Percentiles rank a stretch among this genome's conserved stretches.
phyloP scores from a whole-genome alignment of 2,329 filamentous ascomycete genomes.

The Trichoderma sp. region DNA sequence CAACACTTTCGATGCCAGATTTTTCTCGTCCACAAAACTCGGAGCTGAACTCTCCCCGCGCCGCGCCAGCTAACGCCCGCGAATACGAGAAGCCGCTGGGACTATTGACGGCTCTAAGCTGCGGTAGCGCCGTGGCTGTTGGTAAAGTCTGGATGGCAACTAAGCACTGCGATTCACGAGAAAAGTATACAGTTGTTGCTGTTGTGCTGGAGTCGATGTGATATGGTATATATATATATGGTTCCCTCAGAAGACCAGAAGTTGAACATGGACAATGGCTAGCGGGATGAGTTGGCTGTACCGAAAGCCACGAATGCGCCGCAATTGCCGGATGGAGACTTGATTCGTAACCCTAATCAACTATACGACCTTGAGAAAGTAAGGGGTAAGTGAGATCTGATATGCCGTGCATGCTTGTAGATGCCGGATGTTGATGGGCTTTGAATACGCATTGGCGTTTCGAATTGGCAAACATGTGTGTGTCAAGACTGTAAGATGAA shows the following conservation, averaged over 20 bases:
- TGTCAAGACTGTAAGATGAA: neutral
- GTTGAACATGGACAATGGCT: neutral
- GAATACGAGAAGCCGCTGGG: slow-evolving; percentile 15
- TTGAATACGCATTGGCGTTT: neutral
- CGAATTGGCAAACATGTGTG: neutral
- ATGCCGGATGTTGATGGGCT: neutral
- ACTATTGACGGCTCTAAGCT: slow-evolving; percentile 7
- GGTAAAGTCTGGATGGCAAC: neutral
- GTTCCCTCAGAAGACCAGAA: neutral
- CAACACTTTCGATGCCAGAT: neutral
- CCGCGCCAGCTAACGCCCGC: slow-evolving; percentile 2
- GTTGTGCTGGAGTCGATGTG: neutral
- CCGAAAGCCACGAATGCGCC: neutral
- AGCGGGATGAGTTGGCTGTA: neutral
- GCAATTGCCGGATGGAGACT: neutral
- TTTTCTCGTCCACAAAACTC: neutral
- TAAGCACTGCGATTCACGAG: neutral
- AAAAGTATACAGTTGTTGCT: neutral
- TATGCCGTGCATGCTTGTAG: neutral
- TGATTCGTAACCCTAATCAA: neutral
- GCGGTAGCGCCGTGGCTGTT: neutral
- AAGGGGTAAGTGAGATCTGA: neutral
- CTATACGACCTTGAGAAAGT: neutral
- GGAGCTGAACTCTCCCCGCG: neutral
- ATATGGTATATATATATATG: neutral